Evolutionary conservation across 208 protist species (phyloP).

Genomic region (Acanthamoeba castellanii): DNA sequence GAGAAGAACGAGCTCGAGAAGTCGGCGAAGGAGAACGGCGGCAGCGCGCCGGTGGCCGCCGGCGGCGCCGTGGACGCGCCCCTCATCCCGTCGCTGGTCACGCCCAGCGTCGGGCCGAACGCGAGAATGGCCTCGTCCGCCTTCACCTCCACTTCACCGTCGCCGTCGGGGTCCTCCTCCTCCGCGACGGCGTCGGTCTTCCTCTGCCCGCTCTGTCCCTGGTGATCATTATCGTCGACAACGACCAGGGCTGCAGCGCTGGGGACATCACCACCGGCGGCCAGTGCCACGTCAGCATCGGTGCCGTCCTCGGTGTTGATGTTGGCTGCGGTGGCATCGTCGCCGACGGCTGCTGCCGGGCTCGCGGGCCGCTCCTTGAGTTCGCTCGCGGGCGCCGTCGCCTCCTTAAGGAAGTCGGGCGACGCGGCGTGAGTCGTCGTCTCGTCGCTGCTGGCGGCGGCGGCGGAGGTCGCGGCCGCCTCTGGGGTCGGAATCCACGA

Average conservation of each 20-base stretch:
- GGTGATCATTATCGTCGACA: background rate
- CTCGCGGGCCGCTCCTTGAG: too few relatives aligned
- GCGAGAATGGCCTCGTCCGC: background rate
- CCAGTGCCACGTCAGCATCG: too few relatives aligned
- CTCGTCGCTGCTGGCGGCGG: background rate
- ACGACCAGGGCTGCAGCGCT: background rate
- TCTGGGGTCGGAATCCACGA: background rate
- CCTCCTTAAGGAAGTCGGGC: too few relatives aligned
- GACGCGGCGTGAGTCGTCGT: background rate
- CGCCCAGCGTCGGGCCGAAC: background rate
- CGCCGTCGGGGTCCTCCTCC: background rate
- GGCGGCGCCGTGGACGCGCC: background rate
- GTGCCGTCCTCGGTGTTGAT: too few relatives aligned
- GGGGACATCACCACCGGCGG: too few relatives aligned
- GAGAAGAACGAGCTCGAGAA: conserved; percentile 9
- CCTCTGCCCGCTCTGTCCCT: background rate
- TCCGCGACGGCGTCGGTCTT: background rate
- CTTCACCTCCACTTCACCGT: background rate
- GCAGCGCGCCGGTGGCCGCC: background rate
- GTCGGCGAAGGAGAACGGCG: background rate
- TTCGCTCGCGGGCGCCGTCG: too few relatives aligned
- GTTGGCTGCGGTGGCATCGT: too few relatives aligned
- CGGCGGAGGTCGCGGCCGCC: background rate
- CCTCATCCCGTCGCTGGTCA: background rate
- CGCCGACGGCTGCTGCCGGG: too few relatives aligned